phyloP scores from a whole-genome alignment of 2,329 filamentous ascomycete species.

The Calonectria montana region DNA sequence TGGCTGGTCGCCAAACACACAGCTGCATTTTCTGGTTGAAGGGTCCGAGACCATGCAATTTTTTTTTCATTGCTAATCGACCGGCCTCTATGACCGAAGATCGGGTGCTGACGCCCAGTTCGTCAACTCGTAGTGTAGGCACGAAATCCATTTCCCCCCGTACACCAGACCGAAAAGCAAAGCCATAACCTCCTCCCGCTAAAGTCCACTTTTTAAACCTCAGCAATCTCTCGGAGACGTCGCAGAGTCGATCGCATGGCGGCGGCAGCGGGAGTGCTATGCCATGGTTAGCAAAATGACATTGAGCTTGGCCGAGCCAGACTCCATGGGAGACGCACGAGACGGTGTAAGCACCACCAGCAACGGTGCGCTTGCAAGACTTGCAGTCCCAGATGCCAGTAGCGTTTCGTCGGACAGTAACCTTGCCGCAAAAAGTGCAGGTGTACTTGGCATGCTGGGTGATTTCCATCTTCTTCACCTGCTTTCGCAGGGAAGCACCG shows the following conservation, averaged over 20 bases:
- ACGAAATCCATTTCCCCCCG: conserved; percentile 57
- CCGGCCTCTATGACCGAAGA: conserved; percentile 54
- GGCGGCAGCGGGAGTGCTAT: conserved; percentile 89
- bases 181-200: conserved; percentile 51
- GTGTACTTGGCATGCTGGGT: conserved; percentile 97
- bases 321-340: conserved; percentile 76
- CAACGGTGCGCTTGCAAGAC: conserved; percentile 87
- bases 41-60: conserved; percentile 51
- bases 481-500: conserved; percentile 99
- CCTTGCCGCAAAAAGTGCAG: conserved; percentile 99
- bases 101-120: conserved; percentile 54
- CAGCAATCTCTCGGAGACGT: conserved; percentile 96
- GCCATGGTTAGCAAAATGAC: conserved; percentile 42
- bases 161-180: conserved; percentile 61
- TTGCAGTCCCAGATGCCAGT: conserved; percentile 98
- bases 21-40: conserved; percentile 33
- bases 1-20: conserved; percentile 1
- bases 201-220: conserved; percentile 74
- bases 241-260: conserved; percentile 96
- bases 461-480: conserved; percentile 98
- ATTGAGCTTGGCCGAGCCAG: background rate
- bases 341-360: conserved; percentile 88
- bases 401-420: conserved; percentile 88
- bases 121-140: conserved; percentile 57
- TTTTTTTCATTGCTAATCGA: conserved; percentile 58